Conservation (phyloP, 257 asterid genomes). For the Paulownia fortunei region DNA sequence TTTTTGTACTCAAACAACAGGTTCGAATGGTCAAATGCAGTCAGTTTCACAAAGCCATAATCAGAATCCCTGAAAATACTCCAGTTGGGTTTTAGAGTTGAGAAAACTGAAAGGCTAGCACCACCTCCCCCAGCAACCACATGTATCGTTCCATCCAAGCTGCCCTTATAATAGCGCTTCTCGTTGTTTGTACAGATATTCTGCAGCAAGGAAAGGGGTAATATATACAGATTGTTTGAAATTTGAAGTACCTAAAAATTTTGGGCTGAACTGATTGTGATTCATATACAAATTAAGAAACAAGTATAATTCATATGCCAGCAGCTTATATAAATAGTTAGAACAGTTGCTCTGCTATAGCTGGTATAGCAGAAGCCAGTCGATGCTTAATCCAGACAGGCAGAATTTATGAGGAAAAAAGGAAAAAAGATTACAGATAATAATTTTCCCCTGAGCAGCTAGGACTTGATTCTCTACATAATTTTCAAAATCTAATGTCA, state of each 20-base stretch:
- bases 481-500: no score
- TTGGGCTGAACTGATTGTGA: neutral
- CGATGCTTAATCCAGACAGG: no score
- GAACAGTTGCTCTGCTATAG: no score
- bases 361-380: no score
- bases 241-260: neutral
- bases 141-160: slow-evolving; percentile 88
- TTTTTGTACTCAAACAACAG: slow-evolving; percentile 85
- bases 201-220: slow-evolving; percentile 42
- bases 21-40: slow-evolving; percentile 84
- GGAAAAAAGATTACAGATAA: no score
- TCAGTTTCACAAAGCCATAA: slow-evolving; percentile 81
- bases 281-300: neutral
- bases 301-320: no score
- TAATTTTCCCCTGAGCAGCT: no score
- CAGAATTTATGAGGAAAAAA: no score
- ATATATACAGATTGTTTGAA: neutral
- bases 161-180: slow-evolving; percentile 62
- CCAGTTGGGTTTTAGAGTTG: slow-evolving; percentile 72
- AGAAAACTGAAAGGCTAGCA: slow-evolving; percentile 72
- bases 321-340: no score
- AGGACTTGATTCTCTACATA: no score
- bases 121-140: slow-evolving; percentile 98
- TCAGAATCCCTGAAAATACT: slow-evolving; percentile 75
- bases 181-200: slow-evolving; percentile 72